phyloP scores from a whole-genome alignment of 164 flowering plant genomes.

The Tinospora cordifolia region DNA sequence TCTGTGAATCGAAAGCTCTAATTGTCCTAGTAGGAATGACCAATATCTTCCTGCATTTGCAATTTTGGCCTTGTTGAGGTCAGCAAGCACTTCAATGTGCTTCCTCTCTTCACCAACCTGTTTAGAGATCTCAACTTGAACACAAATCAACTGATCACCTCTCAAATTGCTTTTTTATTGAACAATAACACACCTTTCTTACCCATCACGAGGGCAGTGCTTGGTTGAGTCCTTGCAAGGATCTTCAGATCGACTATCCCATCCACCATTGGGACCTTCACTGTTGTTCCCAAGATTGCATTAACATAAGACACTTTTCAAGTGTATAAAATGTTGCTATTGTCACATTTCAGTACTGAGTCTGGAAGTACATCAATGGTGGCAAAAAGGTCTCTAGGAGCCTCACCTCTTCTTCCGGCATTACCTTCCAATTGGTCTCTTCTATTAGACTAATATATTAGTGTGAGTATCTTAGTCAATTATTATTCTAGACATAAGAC shows the following conservation, averaged over 20 bases:
- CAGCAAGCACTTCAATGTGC: slow-evolving; percentile 75
- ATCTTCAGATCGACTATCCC: slow-evolving; percentile 84
- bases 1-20: too few species aligned
- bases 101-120: slow-evolving; percentile 70
- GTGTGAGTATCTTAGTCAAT: too few species aligned
- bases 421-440: slow-evolving; percentile 83
- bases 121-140: slow-evolving; percentile 90
- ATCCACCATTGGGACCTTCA: slow-evolving; percentile 91
- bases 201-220: slow-evolving; percentile 79
- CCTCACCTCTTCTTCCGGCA: slow-evolving; percentile 79
- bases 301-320: slow-evolving; percentile 85
- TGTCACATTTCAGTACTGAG: slow-evolving; percentile 78
- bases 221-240: slow-evolving; percentile 89
- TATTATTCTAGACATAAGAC: slow-evolving; percentile 70
- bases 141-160: slow-evolving; percentile 86
- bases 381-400: slow-evolving; percentile 83
- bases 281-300: slow-evolving; percentile 80
- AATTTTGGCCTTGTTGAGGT: slow-evolving; percentile 57
- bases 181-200: slow-evolving; percentile 82
- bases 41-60: slow-evolving; percentile 38
- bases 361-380: slow-evolving; percentile 69
- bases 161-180: slow-evolving; percentile 63
- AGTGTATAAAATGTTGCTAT: slow-evolving; percentile 76
- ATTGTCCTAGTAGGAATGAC: too few species aligned
- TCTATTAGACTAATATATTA: slow-evolving; percentile 77